Conservation (phyloP, 2,329 filamentous ascomycete genomes). For the Talaromyces rugulosus region DNA sequence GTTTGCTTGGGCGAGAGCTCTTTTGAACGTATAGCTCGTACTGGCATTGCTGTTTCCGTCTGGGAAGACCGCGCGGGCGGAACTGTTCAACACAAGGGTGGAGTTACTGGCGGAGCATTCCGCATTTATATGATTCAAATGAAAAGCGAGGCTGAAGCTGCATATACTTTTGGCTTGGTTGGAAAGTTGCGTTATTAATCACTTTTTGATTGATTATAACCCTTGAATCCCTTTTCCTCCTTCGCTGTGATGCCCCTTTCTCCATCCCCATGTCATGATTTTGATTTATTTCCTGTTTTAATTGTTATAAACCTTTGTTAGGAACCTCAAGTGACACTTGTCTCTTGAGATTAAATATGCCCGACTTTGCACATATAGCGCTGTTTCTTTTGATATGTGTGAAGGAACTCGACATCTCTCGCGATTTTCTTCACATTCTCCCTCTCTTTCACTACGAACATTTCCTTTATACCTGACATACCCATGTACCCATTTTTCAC, state of each 20-base stretch:
- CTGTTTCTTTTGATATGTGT: not conserved
- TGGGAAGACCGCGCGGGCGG: constrained; percentile 72
- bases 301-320: not conserved
- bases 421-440: not conserved
- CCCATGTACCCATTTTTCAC: not conserved
- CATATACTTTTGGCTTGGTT: constrained; percentile 53
- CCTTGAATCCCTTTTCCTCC: not conserved
- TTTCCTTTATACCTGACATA: not conserved
- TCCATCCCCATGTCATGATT: not conserved
- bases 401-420: not conserved
- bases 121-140: constrained; percentile 64
- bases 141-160: constrained; percentile 50
- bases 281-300: not conserved
- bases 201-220: not conserved
- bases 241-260: not conserved
- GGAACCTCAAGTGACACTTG: not conserved
- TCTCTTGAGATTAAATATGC: not conserved
- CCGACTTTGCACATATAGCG: not conserved
- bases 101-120: constrained; percentile 55
- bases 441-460: not conserved
- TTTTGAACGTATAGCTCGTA: constrained; percentile 77
- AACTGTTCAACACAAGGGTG: constrained; percentile 52
- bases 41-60: constrained; percentile 83
- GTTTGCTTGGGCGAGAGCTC: constrained; percentile 79
- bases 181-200: constrained; percentile 49